Base-by-base conservation (phyloP, 495 filamentous ascomycete species). In the Tuber umbilicatum region DNA sequence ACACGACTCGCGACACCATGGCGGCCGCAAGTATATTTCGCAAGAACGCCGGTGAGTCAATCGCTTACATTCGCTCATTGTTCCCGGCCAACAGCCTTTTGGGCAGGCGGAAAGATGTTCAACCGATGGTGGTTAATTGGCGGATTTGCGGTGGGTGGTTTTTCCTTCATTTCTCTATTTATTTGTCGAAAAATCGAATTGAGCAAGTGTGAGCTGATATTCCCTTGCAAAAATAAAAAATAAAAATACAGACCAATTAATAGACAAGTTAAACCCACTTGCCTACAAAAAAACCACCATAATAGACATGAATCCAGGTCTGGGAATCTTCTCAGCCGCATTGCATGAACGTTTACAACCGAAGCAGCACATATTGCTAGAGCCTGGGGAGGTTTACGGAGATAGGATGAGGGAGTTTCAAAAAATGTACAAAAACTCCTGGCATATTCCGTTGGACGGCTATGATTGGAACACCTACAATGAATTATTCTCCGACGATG, bases 271-370 rank as follows among this genome's bases (percentile, higher is more conserved):
- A 42, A 41, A 78, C 27, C 79, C 81, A 31, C 64, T 71, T 10
- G 47, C 45, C 64, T 81, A 81, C 55, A 64, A 64, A 64, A 73
- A 74, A 19, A 73, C 73, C 16, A 69, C 79, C 31, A 76, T 76
- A 76, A 85, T 98, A 76, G 94, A 98, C 80, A 84, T 97, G 55
- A 91, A 92, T 84, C 94, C 94, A 1, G 92, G 92, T 38, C 78
- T 82, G 35, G 92, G 93, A 21, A 43, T 94, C 12, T 92, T 89
- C 86, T 97, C 94, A 14, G 84, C 85, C 7, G 92, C 90, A 78
- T 80, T 97, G 7, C 89, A 96, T 80, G 87, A 93, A 1, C 84
- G 86, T 50, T 84, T 98, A 43, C 83, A 91, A 77, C 94, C 94
- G 27, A 88, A 91, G 69, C 89, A 87, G 0, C 94, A 98, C 85